Percentiles rank a stretch among this genome's conserved stretches.
These are phyloP conservation scores for Vigna mungo DNA, from an alignment of 306 rosid species.

Conservation along the genomic window DNA sequence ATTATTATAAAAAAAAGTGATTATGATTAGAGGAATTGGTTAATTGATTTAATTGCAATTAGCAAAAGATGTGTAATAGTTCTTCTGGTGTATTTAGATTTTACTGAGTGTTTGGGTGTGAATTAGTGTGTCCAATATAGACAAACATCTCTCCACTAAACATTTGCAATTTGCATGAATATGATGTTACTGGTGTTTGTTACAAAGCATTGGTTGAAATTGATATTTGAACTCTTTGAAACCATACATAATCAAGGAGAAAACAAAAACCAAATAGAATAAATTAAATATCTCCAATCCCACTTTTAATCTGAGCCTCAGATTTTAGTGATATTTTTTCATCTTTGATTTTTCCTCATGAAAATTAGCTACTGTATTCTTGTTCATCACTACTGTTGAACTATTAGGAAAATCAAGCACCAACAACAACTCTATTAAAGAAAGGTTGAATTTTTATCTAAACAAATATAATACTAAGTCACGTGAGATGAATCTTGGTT, in stretches of 20 bases:
- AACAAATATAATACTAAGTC: constrained; percentile 3
- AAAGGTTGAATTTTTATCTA: neutral
- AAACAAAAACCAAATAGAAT: constrained; percentile 25
- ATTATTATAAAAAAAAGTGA: neutral
- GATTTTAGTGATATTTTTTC: constrained; percentile 18
- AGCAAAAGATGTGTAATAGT: neutral
- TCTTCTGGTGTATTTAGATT: neutral
- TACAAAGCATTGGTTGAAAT: constrained; percentile 40
- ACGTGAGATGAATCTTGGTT: neutral
- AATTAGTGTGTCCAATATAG: constrained; percentile 12
- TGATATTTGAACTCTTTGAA: constrained; percentile 43
- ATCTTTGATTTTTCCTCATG: neutral
- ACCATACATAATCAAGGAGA: constrained; percentile 31
- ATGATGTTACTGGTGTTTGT: constrained; percentile 24
- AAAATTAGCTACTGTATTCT: neutral
- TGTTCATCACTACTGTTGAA: constrained; percentile 23
- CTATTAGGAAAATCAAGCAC: constrained; percentile 27
- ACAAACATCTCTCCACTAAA: constrained; percentile 37
- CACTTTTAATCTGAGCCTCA: constrained; percentile 45
- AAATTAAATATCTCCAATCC: constrained; percentile 27
- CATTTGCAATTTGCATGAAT: constrained; percentile 23
- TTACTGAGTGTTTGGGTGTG: neutral
- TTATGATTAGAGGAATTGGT: constrained; percentile 25
- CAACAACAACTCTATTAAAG: neutral
- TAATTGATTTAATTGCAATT: constrained; percentile 7